These are phyloP conservation scores for Leptographium wingfieldii DNA, from an alignment of 2,329 filamentous ascomycete species.

Conservation along the genomic window DNA sequence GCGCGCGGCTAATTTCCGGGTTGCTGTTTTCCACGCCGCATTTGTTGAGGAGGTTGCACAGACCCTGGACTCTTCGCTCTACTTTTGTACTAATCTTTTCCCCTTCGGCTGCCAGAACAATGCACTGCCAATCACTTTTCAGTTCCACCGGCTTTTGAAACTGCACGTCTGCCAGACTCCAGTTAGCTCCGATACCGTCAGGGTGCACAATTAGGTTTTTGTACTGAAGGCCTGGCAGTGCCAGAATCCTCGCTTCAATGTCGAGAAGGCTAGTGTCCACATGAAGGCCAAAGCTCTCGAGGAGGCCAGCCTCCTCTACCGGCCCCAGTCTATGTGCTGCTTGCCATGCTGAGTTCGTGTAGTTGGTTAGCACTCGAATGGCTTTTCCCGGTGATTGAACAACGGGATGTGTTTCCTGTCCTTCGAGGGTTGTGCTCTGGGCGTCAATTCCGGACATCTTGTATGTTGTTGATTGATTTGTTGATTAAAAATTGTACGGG, in stretches of 20 bases:
- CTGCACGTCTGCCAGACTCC: neutral
- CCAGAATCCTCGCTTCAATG: neutral
- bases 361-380: neutral
- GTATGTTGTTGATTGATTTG: neutral
- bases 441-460: neutral
- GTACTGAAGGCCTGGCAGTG: neutral
- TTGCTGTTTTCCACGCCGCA: neutral
- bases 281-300: neutral
- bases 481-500: neutral
- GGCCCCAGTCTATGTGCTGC: neutral
- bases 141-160: neutral
- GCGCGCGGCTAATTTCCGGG: neutral
- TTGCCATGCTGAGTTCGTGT: neutral
- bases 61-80: neutral
- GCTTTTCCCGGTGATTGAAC: neutral
- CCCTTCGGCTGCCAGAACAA: neutral
- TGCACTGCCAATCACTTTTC: neutral
- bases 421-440: no score
- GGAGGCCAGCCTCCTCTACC: neutral
- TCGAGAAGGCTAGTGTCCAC: neutral
- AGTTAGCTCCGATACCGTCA: neutral
- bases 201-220: no score
- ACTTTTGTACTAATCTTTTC: no score
- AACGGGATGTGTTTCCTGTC: no score
- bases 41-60: neutral